Percentiles rank a stretch among this genome's conserved stretches.
Conservation (phyloP, 352 stramenopile genomes). For the Halophytophthora polymorphica region DNA sequence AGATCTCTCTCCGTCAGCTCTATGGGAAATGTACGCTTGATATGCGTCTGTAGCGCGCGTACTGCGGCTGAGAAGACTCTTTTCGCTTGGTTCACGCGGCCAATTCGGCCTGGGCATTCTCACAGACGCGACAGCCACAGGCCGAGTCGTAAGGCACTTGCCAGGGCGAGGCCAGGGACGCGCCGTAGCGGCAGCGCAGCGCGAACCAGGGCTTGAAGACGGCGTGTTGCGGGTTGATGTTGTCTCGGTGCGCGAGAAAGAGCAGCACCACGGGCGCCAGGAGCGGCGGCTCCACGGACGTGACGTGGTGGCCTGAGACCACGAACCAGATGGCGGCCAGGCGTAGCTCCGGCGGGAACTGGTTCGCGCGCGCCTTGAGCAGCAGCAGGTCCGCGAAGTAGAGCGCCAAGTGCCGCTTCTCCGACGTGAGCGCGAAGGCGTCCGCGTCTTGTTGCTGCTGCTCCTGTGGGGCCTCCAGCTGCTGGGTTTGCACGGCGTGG, state of each 20-base stretch:
- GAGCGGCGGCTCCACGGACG: constrained; percentile 40
- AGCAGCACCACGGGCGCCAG: constrained; percentile 55
- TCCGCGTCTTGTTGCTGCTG: constrained; percentile 5
- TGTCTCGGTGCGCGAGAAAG: constrained; percentile 61
- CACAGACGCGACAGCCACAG: constrained; percentile 60
- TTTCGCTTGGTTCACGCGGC: constrained; percentile 2
- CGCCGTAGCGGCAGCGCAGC: constrained; percentile 60
- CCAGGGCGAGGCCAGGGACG: constrained; percentile 43
- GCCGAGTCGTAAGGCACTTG: constrained; percentile 48
- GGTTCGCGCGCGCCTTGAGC: constrained; percentile 36
- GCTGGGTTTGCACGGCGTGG: constrained; percentile 12
- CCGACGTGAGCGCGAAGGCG: constrained; percentile 9
- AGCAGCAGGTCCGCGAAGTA: constrained; percentile 64
- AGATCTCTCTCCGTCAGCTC: no score
- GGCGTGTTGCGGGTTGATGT: constrained; percentile 54
- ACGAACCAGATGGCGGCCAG: constrained; percentile 63
- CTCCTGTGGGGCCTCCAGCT: neutral
- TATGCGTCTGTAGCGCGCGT: no score
- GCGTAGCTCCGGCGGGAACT: constrained; percentile 46
- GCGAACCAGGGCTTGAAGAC: constrained; percentile 60
- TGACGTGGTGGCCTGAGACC: constrained; percentile 39
- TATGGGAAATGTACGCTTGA: no score
- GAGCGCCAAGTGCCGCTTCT: constrained; percentile 44
- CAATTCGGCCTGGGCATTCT: constrained; percentile 33
- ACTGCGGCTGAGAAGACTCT: no score